Evolutionary conservation across 495 filamentous ascomycete genomes (phyloP), one percentile per base, ranked within the genome.

Genomic region (Talaromyces stipitatus): DNA sequence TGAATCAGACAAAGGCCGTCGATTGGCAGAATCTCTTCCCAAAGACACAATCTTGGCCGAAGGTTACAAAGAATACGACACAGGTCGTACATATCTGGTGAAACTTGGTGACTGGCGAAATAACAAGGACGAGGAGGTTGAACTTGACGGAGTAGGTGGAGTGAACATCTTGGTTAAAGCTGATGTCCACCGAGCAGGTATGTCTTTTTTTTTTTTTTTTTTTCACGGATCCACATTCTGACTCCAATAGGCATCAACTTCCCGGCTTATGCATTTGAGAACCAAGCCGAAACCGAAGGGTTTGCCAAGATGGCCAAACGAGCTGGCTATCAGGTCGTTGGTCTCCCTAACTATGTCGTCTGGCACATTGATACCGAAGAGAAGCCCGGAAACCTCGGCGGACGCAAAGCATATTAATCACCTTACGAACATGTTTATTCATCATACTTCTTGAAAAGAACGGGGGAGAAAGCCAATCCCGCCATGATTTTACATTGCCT

Each of bases 291-390:
- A 72, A 98, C 94, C 4, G 94, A 98, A 71, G 94, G 94, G 4
- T 98, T 98, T 65, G 94, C 94, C 45, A 92, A 90, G 69, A 98
- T 98, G 94, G 94, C 94, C 58, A 97, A 97, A 78, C 82, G 92
- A 60, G 94, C 94, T 32, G 92, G 92, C 43, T 97, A 97, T 72
- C 79, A 90, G 65, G 94, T 98, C 32, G 79, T 87, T 57, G 94
- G 94, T 30, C 78, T 98, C 52, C 95, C 94, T 56, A 98, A 98
- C 72, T 98, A 98, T 69, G 84, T 98, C 46, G 91, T 98, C 47
- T 98, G 94, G 94, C 94, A 98, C 69, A 90, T 97, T 62, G 94
- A 98, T 69, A 98, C 94, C n/a, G 84, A 95, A 41, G 94, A 97
- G 78, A 97, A 97, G 78, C 82, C 85, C 10, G 94, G 92, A 3